phyloP scores from a whole-genome alignment of 306 rosid genomes.

The Hippophae gyantsensis region DNA sequence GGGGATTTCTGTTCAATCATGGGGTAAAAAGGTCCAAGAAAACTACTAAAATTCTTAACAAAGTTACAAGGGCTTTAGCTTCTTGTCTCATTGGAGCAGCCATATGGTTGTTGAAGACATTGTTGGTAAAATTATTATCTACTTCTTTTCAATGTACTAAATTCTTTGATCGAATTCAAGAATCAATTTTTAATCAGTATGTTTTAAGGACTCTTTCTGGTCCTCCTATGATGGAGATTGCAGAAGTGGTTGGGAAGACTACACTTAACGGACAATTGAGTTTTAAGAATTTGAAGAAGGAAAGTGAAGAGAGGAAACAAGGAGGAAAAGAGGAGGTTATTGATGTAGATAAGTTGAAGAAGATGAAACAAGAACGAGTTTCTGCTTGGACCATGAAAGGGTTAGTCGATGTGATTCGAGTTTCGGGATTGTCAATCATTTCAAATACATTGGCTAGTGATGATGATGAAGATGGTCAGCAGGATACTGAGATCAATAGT shows the following conservation, averaged over 20 bases:
- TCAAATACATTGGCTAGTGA: conserved; percentile 35
- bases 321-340: conserved; percentile 55
- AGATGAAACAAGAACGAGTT: conserved; percentile 61
- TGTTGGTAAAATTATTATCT: conserved; percentile 57
- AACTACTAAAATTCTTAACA: conserved; percentile 29
- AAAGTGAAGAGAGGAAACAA: conserved; percentile 23
- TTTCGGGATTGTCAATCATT: conserved; percentile 62
- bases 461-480: conserved; percentile 39
- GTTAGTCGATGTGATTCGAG: conserved; percentile 48
- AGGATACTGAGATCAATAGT: conserved; percentile 53
- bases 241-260: conserved; percentile 29
- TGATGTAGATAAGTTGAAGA: conserved; percentile 70
- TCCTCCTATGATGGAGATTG: conserved; percentile 62
- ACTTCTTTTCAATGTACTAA: conserved; percentile 59
- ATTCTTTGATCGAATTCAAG: conserved; percentile 84
- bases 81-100: conserved; percentile 54
- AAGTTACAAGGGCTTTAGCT: conserved; percentile 53
- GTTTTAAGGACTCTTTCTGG: conserved; percentile 64
- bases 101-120: conserved; percentile 53
- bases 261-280: conserved; percentile 39
- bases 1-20: conserved; percentile 46
- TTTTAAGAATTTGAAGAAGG: conserved; percentile 32
- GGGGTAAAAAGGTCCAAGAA: conserved; percentile 34
- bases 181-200: conserved; percentile 73
- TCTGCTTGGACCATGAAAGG: conserved; percentile 93